A percentile compares a stretch with the other conserved stretches of the same genome.
Conservation (phyloP, 75 land plant genomes). For the Pinus tabuliformis region DNA sequence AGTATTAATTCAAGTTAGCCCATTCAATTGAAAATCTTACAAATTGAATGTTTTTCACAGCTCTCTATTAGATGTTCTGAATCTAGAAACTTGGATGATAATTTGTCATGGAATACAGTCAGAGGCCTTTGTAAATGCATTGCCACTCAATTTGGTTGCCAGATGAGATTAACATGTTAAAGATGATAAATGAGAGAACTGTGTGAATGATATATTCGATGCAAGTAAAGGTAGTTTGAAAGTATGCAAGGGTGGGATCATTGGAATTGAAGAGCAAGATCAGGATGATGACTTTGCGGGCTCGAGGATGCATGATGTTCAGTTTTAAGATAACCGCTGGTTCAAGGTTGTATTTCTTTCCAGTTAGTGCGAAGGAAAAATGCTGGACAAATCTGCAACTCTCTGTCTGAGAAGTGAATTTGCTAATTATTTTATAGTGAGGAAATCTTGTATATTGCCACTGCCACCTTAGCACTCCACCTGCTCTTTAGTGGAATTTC, state of each 20-base stretch:
- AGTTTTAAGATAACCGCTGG: no score
- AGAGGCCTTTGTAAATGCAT: not conserved
- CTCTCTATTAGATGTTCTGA: not conserved
- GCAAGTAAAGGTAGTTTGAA: not conserved
- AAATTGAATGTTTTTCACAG: not conserved
- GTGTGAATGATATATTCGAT: not conserved
- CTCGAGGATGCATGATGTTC: not conserved
- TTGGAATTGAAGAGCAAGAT: not conserved
- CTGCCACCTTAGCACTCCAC: no score
- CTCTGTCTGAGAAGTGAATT: no score
- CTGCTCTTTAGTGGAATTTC: no score
- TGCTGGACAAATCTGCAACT: no score
- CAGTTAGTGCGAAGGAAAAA: no score
- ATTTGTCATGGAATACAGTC: not conserved
- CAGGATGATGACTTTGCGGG: not conserved
- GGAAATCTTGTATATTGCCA: no score
- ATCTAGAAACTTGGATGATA: not conserved
- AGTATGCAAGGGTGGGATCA: not conserved
- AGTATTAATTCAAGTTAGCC: not conserved
- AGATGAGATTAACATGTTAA: not conserved
- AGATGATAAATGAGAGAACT: not conserved
- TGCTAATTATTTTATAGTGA: no score
- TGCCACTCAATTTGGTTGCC: not conserved
- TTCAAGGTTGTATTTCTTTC: no score
- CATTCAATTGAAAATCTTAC: not conserved